These are phyloP conservation scores for Punctularia strigosozonata DNA, from an alignment of 768 basidiomycete genomes.

Conservation along the genomic window DNA sequence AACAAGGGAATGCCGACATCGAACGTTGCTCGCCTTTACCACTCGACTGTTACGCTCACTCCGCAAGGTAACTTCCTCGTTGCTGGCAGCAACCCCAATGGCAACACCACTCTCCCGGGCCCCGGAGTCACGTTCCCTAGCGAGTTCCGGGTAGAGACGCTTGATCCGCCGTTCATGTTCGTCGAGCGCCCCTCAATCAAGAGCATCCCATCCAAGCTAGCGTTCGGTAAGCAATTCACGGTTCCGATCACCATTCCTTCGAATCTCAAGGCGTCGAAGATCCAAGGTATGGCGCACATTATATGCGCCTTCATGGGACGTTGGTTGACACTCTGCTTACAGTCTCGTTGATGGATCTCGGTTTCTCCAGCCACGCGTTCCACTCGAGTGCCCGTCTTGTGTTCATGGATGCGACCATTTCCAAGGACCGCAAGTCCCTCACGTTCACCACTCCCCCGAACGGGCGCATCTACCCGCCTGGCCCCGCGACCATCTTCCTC, in stretches of 20 bases:
- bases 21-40: slow-evolving; percentile 45
- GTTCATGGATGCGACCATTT: slow-evolving; percentile 19
- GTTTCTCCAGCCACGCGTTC: slow-evolving; percentile 24
- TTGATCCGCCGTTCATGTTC: slow-evolving; percentile 23
- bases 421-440: slow-evolving; percentile 16
- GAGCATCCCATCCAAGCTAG: slow-evolving; percentile 18
- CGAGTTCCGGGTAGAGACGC: slow-evolving; percentile 20
- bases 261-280: slow-evolving; percentile 5
- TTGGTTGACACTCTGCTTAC: neutral
- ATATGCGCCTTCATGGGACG: neutral
- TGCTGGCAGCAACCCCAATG: slow-evolving; percentile 38
- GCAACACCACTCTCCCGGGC: slow-evolving; percentile 14
- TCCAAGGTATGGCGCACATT: slow-evolving; percentile 8
- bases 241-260: slow-evolving; percentile 22
- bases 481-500: slow-evolving; percentile 18
- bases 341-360: slow-evolving; percentile 24
- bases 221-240: slow-evolving; percentile 20
- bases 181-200: slow-evolving; percentile 13
- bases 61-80: slow-evolving; percentile 37
- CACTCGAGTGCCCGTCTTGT: slow-evolving; percentile 23
- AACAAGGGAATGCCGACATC: slow-evolving; percentile 32
- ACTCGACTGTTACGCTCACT: slow-evolving; percentile 45
- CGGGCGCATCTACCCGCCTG: slow-evolving; percentile 21
- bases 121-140: slow-evolving; percentile 11
- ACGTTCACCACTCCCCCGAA: slow-evolving; percentile 24